phyloP scores from a whole-genome alignment of 2,329 filamentous ascomycete genomes.

The Diplocarpon mali region DNA sequence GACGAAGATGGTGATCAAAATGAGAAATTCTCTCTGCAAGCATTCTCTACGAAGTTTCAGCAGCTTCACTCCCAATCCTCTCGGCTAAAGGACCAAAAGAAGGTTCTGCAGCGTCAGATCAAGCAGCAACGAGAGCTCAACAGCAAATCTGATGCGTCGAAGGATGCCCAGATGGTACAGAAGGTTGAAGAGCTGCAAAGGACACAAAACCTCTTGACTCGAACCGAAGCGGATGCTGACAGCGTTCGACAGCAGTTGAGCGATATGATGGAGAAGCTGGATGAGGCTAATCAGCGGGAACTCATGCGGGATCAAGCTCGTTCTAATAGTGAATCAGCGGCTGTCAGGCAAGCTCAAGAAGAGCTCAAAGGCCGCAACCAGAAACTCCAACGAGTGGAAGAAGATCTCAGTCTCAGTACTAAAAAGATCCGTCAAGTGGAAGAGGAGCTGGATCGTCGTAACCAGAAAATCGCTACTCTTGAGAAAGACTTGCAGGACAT shows the following conservation, averaged over 20 bases:
- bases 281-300: slow-evolving; percentile 22
- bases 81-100: slow-evolving; percentile 74
- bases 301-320: slow-evolving; percentile 16
- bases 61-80: slow-evolving; percentile 69
- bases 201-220: slow-evolving; percentile 27
- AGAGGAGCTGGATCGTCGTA: slow-evolving; percentile 23
- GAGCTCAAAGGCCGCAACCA: slow-evolving; percentile 23
- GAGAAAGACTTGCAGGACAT: slow-evolving; percentile 25
- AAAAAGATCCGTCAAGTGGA: slow-evolving; percentile 25
- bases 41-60: slow-evolving; percentile 70
- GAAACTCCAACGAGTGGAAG: slow-evolving; percentile 24
- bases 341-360: slow-evolving; percentile 16
- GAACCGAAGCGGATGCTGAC: slow-evolving; percentile 26
- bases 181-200: slow-evolving; percentile 46
- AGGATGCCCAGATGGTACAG: slow-evolving; percentile 51
- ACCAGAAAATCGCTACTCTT: slow-evolving; percentile 24
- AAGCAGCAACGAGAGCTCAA: slow-evolving; percentile 92
- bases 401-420: slow-evolving; percentile 24
- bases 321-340: slow-evolving; percentile 15
- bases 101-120: slow-evolving; percentile 80
- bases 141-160: slow-evolving; percentile 67
- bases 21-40: slow-evolving; percentile 59
- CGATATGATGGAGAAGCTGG: slow-evolving; percentile 26
- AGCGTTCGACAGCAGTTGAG: slow-evolving; percentile 25
- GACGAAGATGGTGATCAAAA: slow-evolving; percentile 47